These are phyloP conservation scores for Pachyrhizus erosus DNA, from an alignment of 306 rosid genomes.

Conservation along the genomic window DNA sequence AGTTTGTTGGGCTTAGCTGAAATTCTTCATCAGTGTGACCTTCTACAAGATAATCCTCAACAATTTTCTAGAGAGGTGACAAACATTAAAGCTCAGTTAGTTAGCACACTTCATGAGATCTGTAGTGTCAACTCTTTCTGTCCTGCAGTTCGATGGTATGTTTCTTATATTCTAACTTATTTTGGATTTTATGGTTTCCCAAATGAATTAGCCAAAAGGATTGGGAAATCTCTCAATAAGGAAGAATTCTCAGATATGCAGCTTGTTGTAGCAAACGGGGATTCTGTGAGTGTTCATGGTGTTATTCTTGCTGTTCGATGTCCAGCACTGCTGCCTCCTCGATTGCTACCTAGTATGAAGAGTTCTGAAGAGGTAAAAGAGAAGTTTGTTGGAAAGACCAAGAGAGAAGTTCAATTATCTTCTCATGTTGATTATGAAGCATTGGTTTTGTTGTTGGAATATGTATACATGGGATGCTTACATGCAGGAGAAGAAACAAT, in stretches of 20 bases:
- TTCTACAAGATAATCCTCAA: conserved; percentile 38
- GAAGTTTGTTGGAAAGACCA: conserved; percentile 32
- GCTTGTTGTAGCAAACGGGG: conserved; percentile 61
- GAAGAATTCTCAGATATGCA: conserved; percentile 64
- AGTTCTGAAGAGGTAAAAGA: conserved; percentile 36
- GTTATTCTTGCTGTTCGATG: conserved; percentile 76
- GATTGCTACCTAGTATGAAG: conserved; percentile 31
- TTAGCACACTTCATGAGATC: conserved; percentile 60
- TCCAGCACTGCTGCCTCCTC: conserved; percentile 73
- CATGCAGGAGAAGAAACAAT: conserved; percentile 63
- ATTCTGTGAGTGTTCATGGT: conserved; percentile 68
- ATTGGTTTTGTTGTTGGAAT: conserved; percentile 72
- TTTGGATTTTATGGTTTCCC: conserved; percentile 87
- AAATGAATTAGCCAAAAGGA: conserved; percentile 64
- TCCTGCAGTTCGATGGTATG: conserved; percentile 79
- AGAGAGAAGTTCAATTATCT: conserved; percentile 67
- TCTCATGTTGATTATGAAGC: conserved; percentile 71
- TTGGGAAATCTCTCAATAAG: conserved; percentile 64
- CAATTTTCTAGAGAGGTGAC: conserved; percentile 41
- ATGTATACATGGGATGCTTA: conserved; percentile 68
- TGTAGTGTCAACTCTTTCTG: conserved; percentile 50
- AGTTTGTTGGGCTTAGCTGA: conserved; percentile 77
- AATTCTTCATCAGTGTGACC: conserved; percentile 57
- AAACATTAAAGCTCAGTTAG: conserved; percentile 56
- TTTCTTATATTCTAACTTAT: conserved; percentile 68